These are phyloP conservation scores for Neonectria magnoliae DNA, from an alignment of 2,329 filamentous ascomycete species.

Conservation along the genomic window DNA sequence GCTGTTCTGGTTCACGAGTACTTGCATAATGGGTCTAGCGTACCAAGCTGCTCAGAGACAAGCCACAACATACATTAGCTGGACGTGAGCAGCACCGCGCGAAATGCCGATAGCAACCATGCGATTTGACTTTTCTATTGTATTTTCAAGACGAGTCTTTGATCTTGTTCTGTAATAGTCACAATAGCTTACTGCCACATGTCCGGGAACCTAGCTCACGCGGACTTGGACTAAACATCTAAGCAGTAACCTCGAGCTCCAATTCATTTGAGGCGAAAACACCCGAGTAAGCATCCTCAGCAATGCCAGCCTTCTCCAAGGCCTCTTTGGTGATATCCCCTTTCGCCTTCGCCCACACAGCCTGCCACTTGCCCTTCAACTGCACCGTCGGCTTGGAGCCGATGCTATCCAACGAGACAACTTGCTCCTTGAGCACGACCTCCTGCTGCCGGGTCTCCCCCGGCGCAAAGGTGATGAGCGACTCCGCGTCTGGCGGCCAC, in stretches of 20 bases:
- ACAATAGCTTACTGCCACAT: neutral
- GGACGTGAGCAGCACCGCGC: neutral
- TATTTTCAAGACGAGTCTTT: neutral
- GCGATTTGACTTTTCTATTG: neutral
- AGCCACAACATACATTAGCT: neutral
- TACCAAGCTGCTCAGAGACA: neutral
- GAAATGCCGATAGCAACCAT: neutral
- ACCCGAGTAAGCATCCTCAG: conserved; percentile 36
- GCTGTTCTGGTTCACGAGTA: neutral
- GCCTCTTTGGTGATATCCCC: conserved; percentile 32
- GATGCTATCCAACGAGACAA: conserved; percentile 49
- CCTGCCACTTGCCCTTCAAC: conserved; percentile 52
- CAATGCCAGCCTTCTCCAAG: conserved; percentile 30
- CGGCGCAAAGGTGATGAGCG: conserved; percentile 51
- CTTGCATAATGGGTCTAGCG: too few species aligned
- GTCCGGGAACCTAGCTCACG: neutral
- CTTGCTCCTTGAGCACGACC: conserved; percentile 49
- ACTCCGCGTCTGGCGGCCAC: conserved; percentile 53
- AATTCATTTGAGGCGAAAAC: conserved; percentile 35
- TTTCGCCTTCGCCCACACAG: conserved; percentile 43
- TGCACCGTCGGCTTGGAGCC: conserved; percentile 46
- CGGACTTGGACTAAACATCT: neutral
- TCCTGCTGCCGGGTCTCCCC: conserved; percentile 49
- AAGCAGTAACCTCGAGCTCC: conserved; percentile 28
- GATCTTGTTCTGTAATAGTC: neutral